phyloP scores from a whole-genome alignment of 768 basidiomycete genomes.

The Ramaria sp. region DNA sequence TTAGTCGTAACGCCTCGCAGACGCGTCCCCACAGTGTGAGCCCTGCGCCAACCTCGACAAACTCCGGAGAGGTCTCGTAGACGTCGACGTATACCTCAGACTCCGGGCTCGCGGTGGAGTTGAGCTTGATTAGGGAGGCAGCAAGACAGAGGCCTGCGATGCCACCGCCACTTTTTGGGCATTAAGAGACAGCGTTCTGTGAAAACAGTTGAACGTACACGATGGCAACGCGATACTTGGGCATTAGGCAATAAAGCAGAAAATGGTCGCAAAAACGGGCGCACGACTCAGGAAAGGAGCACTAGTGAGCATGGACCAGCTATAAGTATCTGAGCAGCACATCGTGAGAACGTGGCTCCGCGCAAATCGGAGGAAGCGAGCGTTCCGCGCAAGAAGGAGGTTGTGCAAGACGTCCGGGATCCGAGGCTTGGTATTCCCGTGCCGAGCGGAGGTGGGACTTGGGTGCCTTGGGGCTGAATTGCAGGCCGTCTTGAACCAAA shows the following conservation, averaged over 20 bases:
- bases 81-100: constrained; percentile 22
- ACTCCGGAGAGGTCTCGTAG: constrained; percentile 30
- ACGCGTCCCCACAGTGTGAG: constrained; percentile 37
- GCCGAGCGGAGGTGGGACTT: neutral
- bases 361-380: neutral
- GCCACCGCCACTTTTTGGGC: constrained; percentile 27
- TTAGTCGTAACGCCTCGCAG: constrained; percentile 28
- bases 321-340: neutral
- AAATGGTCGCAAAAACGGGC: neutral
- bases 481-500: no score
- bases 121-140: constrained; percentile 20
- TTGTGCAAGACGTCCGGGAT: neutral
- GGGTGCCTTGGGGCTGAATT: no score
- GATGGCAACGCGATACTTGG: constrained; percentile 40
- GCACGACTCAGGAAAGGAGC: neutral
- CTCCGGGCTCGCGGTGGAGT: neutral
- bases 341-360: neutral
- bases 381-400: neutral
- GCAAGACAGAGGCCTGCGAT: constrained; percentile 32
- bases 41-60: constrained; percentile 36
- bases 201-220: constrained; percentile 28
- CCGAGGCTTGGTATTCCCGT: neutral
- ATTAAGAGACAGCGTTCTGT: neutral
- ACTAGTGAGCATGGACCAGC: neutral
- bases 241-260: neutral